These are phyloP conservation scores for Candida sp. DNA, from an alignment of 1,139 yeast species.

Conservation along the genomic window DNA sequence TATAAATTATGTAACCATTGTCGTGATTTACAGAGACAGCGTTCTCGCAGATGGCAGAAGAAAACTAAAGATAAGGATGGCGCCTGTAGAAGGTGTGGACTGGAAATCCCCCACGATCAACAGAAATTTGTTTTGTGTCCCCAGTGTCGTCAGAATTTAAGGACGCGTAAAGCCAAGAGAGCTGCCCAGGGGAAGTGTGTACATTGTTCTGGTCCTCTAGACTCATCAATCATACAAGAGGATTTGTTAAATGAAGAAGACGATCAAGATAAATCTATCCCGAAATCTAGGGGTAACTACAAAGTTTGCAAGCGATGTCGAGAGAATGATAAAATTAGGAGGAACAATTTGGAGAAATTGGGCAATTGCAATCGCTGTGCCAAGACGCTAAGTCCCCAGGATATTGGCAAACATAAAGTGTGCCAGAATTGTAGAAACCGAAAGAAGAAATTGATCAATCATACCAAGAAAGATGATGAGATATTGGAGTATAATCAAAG, in stretches of 20 bases:
- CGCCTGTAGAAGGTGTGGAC: slow-evolving; percentile 64
- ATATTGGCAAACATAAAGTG: slow-evolving; percentile 52
- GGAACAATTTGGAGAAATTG: slow-evolving; percentile 51
- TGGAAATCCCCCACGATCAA: slow-evolving; percentile 46
- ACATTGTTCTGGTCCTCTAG: slow-evolving; percentile 63
- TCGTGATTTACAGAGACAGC: slow-evolving; percentile 57
- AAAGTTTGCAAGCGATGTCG: slow-evolving; percentile 66
- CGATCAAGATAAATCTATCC: slow-evolving; percentile 3
- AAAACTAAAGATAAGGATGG: slow-evolving; percentile 59
- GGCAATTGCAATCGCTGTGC: slow-evolving; percentile 67
- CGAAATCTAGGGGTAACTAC: slow-evolving; percentile 25
- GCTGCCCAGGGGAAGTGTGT: slow-evolving; percentile 66
- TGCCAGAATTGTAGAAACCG: slow-evolving; percentile 51
- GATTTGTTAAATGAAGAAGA: slow-evolving; percentile 3
- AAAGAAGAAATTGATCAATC: slow-evolving; percentile 36
- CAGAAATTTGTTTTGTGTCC: slow-evolving; percentile 58
- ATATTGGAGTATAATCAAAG: no score
- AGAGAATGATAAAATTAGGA: slow-evolving; percentile 54
- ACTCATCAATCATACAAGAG: slow-evolving; percentile 34
- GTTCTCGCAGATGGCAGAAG: slow-evolving; percentile 63
- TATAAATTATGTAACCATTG: slow-evolving; percentile 63
- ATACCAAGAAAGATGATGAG: neutral
- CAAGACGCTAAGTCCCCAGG: slow-evolving; percentile 38
- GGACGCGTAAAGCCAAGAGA: slow-evolving; percentile 54
- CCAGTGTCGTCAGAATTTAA: slow-evolving; percentile 50